Evolutionary conservation across 441 rosid genomes (phyloP).

Genomic region (Euphorbia schlechtendalii): DNA sequence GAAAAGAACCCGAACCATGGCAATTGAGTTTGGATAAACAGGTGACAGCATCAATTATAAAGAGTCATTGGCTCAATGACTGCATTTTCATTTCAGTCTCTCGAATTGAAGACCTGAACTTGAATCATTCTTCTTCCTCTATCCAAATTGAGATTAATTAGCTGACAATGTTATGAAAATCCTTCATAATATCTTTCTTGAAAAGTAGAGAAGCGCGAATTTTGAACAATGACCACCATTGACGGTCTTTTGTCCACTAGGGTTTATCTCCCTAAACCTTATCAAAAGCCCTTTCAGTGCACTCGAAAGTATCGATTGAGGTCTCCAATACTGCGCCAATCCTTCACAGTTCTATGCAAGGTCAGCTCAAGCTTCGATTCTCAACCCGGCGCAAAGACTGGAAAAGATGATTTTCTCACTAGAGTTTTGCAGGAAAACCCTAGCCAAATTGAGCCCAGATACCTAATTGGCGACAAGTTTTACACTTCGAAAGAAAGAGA

Average conservation of each 20-base stretch:
- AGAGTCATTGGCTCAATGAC: background rate
- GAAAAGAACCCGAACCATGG: background rate
- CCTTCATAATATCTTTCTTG: background rate
- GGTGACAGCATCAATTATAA: background rate
- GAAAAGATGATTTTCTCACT: slow-evolving; percentile 63
- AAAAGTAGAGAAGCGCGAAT: background rate
- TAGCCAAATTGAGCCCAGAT: slow-evolving; percentile 77
- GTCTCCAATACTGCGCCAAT: slow-evolving; percentile 38
- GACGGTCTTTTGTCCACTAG: slow-evolving; percentile 42
- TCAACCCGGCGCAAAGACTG: slow-evolving; percentile 25
- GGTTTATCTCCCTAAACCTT: slow-evolving; percentile 37
- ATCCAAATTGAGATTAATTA: background rate
- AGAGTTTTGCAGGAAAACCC: slow-evolving; percentile 83
- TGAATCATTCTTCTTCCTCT: background rate
- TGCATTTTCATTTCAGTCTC: background rate
- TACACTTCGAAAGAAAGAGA: slow-evolving; percentile 60
- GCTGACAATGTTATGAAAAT: background rate
- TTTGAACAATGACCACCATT: slow-evolving; percentile 39
- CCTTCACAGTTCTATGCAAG: slow-evolving; percentile 48
- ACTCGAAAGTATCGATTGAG: slow-evolving; percentile 28
- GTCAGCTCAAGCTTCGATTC: slow-evolving; percentile 30
- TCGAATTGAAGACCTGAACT: background rate
- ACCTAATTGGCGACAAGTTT: slow-evolving; percentile 48
- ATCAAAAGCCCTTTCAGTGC: slow-evolving; percentile 18
- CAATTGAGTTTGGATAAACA: background rate